Evolutionary conservation across 1,284 basidiomycete species (phyloP).

Genomic region (Grifola frondosa): DNA sequence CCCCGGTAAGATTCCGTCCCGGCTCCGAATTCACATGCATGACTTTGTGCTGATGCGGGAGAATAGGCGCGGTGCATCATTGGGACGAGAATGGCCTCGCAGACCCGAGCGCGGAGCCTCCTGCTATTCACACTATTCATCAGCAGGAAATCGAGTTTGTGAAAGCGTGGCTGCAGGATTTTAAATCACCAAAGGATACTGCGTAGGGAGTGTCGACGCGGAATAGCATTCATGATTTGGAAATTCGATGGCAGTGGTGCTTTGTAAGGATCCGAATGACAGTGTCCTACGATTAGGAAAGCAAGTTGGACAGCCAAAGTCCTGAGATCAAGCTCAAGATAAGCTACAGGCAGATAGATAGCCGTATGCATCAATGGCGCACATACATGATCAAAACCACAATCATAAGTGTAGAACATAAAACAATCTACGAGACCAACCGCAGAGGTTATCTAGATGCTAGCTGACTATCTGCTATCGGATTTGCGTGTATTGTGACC

Average conservation of each 20-base stretch:
- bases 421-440: neutral
- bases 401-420: neutral
- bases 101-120: constrained; percentile 68
- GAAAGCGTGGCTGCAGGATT: constrained; percentile 79
- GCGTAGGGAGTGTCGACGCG: too few relatives aligned
- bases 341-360: constrained; percentile 1
- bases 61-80: constrained; percentile 83
- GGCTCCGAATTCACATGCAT: neutral
- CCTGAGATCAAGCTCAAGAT: too few relatives aligned
- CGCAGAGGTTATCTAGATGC: constrained; percentile 20
- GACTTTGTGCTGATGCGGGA: neutral
- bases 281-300: too few relatives aligned
- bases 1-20: constrained; percentile 51
- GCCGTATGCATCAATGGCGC: constrained; percentile 1
- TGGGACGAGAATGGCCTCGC: constrained; percentile 85
- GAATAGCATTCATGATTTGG: too few relatives aligned
- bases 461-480: constrained; percentile 75
- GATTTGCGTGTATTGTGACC: constrained; percentile 95
- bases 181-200: constrained; percentile 23
- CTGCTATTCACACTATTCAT: constrained; percentile 79
- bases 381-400: constrained; percentile 1
- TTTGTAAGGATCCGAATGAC: too few relatives aligned
- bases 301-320: too few relatives aligned
- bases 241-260: neutral
- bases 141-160: constrained; percentile 83